phyloP scores from a whole-genome alignment of 148 eudicot species.

The Mesembryanthemum crystallinum region DNA sequence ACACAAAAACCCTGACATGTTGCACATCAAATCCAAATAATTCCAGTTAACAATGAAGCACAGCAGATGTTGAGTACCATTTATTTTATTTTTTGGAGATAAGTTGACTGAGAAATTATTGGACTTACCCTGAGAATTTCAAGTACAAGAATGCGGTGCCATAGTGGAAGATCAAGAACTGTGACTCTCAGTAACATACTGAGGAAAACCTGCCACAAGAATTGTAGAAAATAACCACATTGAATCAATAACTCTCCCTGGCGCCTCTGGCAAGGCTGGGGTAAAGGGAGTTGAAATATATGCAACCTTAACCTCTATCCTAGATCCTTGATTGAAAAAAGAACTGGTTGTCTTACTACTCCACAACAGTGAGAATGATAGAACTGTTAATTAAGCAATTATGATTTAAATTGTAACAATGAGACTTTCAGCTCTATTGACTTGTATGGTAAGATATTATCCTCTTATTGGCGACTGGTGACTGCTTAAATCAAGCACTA shows the following conservation, averaged over 20 bases:
- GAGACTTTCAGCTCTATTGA: too few species aligned
- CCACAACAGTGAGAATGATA: background rate
- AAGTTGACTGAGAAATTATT: constrained; percentile 1
- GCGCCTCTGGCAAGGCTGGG: background rate
- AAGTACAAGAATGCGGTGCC: constrained; percentile 99
- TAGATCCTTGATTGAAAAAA: background rate
- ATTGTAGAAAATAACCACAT: background rate
- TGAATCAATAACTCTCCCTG: background rate
- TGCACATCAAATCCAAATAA: constrained; percentile 9
- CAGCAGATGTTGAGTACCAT: background rate
- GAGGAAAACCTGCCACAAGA: constrained; percentile 74
- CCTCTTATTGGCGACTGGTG: too few species aligned
- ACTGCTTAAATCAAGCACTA: too few species aligned
- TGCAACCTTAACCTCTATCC: background rate
- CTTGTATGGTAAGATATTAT: too few species aligned
- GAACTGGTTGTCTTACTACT: background rate
- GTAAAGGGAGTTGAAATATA: background rate
- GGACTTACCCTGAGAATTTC: constrained; percentile 87
- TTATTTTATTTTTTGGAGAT: background rate
- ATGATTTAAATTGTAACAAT: too few species aligned
- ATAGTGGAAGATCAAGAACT: constrained; percentile 88
- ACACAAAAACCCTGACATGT: constrained; percentile 93
- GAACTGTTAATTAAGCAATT: background rate
- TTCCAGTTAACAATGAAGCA: constrained; percentile 5
- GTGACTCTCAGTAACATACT: constrained; percentile 88